A percentile compares a stretch with the other conserved stretches of the same genome.
Conservation (phyloP, 1,284 basidiomycete genomes). For the Trichosporon sp. region DNA sequence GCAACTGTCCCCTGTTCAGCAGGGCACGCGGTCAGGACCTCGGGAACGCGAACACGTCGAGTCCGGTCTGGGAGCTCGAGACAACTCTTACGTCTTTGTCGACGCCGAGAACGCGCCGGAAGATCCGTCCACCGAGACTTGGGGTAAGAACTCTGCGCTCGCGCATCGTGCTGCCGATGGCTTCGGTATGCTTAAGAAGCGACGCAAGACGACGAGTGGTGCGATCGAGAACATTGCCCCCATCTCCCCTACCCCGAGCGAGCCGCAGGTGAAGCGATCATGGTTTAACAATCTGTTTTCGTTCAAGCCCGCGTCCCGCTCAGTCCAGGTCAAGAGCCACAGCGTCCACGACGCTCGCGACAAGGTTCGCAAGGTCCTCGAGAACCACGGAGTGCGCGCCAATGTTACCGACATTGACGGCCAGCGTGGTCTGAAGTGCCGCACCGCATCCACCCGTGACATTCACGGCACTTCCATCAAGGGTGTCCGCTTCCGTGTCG, state of each 20-base stretch:
- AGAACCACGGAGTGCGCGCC: constrained; percentile 42
- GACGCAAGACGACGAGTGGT: constrained; percentile 39
- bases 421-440: constrained; percentile 49
- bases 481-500: constrained; percentile 53
- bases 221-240: constrained; percentile 18
- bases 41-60: constrained; percentile 32
- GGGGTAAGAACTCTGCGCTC: constrained; percentile 39
- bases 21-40: background rate
- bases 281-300: constrained; percentile 91
- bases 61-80: constrained; percentile 42
- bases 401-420: constrained; percentile 47
- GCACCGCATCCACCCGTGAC: constrained; percentile 42
- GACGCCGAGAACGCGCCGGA: constrained; percentile 42
- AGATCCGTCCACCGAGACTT: constrained; percentile 36
- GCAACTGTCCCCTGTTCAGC: constrained; percentile 13
- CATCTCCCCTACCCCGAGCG: constrained; percentile 18
- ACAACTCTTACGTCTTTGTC: constrained; percentile 53
- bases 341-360: constrained; percentile 51
- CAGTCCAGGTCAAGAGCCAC: constrained; percentile 44
- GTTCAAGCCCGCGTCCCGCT: constrained; percentile 71
- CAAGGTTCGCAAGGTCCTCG: constrained; percentile 39
- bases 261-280: constrained; percentile 62
- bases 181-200: constrained; percentile 54
- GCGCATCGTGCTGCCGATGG: constrained; percentile 45
- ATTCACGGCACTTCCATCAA: constrained; percentile 40